phyloP scores from a whole-genome alignment of 306 rosid species.

The Vigna unguiculata region DNA sequence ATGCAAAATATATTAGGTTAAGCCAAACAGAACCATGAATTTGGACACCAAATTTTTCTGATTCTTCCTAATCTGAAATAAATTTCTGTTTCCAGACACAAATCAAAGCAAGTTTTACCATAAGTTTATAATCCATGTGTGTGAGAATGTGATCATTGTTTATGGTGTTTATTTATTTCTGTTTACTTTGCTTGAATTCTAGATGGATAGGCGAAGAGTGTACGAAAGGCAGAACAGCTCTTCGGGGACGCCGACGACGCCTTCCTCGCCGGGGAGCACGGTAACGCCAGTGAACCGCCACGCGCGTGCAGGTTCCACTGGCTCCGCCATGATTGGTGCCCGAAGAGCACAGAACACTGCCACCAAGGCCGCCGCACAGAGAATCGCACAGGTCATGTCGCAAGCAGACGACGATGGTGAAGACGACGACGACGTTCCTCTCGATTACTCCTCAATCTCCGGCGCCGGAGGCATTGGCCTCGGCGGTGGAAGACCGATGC shows the following conservation, averaged over 20 bases:
- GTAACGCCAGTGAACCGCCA: constrained; percentile 58
- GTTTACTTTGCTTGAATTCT: neutral
- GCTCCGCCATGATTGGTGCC: constrained; percentile 47
- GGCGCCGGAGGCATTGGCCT: constrained; percentile 76
- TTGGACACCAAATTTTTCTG: neutral
- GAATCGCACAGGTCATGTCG: constrained; percentile 99
- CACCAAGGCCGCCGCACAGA: constrained; percentile 91
- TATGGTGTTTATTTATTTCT: neutral
- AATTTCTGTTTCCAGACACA: constrained; percentile 6
- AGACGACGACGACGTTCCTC: constrained; percentile 69
- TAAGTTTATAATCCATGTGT: neutral
- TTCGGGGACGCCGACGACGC: constrained; percentile 54
- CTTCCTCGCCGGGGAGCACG: constrained; percentile 59
- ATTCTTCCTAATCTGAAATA: neutral
- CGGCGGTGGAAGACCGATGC: constrained; percentile 66
- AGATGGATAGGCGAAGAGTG: constrained; percentile 71
- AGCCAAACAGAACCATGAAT: constrained; percentile 1
- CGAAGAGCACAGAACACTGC: constrained; percentile 74
- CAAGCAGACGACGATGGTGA: constrained; percentile 60
- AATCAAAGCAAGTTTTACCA: neutral
- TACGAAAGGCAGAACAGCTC: constrained; percentile 68
- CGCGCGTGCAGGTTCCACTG: constrained; percentile 58
- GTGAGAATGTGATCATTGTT: neutral
- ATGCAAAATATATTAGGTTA: neutral
- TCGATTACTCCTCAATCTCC: constrained; percentile 55